These are phyloP conservation scores for Hemerocallis citrina DNA, from an alignment of 106 monocot genomes.

Conservation along the genomic window DNA sequence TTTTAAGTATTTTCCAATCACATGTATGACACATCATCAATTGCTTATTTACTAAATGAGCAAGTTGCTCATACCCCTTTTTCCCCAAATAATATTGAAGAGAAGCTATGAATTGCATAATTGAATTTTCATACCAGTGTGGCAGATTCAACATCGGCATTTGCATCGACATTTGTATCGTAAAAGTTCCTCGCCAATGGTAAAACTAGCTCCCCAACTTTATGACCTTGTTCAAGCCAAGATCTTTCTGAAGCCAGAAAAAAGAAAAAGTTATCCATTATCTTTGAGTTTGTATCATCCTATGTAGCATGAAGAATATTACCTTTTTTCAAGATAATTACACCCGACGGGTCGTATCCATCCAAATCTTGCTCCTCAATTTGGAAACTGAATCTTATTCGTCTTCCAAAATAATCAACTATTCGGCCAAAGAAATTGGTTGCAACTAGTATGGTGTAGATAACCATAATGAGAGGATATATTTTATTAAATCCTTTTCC, in stretches of 20 bases:
- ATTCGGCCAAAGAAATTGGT: constrained; percentile 79
- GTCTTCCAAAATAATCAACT: constrained; percentile 60
- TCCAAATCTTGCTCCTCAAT: constrained; percentile 58
- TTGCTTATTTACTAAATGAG: no score
- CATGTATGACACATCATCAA: no score
- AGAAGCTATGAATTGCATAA: no score
- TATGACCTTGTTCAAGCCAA: constrained; percentile 14
- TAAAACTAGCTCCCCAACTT: constrained; percentile 52
- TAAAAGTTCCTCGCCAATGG: constrained; percentile 89
- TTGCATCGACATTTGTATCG: constrained; percentile 20
- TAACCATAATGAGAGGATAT: constrained; percentile 89
- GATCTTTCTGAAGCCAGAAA: constrained; percentile 1
- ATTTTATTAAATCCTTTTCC: constrained; percentile 87
- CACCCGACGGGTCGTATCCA: constrained; percentile 80
- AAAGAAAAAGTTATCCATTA: background rate
- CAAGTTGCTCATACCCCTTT: no score
- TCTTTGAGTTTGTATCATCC: background rate
- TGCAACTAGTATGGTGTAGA: constrained; percentile 81
- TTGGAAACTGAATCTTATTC: constrained; percentile 67
- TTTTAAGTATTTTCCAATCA: no score
- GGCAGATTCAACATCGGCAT: constrained; percentile 60
- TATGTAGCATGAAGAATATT: background rate
- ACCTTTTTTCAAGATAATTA: constrained; percentile 90
- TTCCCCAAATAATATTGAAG: no score
- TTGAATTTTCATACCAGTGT: constrained; percentile 23